Evolutionary conservation across 2,329 filamentous ascomycete genomes (phyloP), one percentile per base, ranked within the genome.

Genomic region (Penicillium brevicompactum): DNA sequence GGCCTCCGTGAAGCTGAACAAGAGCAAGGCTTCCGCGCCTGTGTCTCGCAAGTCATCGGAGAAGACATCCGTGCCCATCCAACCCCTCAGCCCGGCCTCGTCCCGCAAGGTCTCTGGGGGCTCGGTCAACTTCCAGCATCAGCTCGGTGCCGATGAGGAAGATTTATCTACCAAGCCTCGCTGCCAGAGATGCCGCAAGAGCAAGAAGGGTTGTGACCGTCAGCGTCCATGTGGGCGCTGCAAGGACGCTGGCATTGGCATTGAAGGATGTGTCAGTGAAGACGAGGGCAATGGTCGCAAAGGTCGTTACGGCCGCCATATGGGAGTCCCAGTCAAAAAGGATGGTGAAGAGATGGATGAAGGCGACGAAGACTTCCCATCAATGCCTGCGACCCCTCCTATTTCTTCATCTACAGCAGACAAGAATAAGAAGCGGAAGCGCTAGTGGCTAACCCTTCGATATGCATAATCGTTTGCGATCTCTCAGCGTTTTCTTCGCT

Each of bases 161-260:
- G 92, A 97, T 54, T 79, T 97, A 18, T 97, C 93, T 0, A 92
- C 89, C 63, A 97, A 97, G 78, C 94, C 94, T 53, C 92, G 94
- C 60, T 99, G 94, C 80, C 94, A 99, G 74, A 89, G 94, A 55
- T 99, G 94, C 82, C 89, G 94, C 68, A 99, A 99, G 85, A 97
- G 93, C 79, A 99, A 99, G 83, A 99, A 99, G 78, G 94, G 94
- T 11, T 99, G 94, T 72, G 94, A 99, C 78, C 88, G 94, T 55
- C 94, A 97, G 76, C 88, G 94, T 38, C 94, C 94, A 27, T 99
- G 94, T 70, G 91, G 92, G 53, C 87, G 94, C 60, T 99, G 94
- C 85, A 91, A 92, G 73, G 94, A 99, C 76, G 94, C 94, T 42
- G 94, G 94, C 18, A 91, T 99, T 66, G 89, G 90, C 54, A 87